Evolutionary conservation across 768 basidiomycete genomes (phyloP).

Genomic region (Boletus vermiculosoides): DNA sequence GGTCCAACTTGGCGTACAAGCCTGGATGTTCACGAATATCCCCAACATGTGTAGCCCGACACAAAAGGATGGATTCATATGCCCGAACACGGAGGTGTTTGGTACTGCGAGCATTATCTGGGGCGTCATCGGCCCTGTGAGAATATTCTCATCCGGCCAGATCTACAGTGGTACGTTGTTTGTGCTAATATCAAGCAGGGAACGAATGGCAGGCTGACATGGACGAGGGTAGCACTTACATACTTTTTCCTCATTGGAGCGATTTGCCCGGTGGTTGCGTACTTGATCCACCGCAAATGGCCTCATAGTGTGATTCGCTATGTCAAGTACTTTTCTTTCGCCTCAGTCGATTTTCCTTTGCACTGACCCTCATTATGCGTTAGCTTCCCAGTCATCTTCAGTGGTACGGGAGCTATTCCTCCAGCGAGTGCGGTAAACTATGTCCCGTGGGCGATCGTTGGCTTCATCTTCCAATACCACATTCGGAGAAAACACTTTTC

Average conservation of each 20-base stretch:
- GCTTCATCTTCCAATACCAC: constrained; percentile 63
- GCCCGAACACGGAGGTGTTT: constrained; percentile 69
- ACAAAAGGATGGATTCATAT: constrained; percentile 57
- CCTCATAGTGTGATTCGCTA: constrained; percentile 61
- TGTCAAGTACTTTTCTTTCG: constrained; percentile 50
- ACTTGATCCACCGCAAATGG: constrained; percentile 53
- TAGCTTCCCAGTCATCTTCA: constrained; percentile 51
- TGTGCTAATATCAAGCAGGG: not conserved
- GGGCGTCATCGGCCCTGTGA: constrained; percentile 77
- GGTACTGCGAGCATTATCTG: constrained; percentile 78
- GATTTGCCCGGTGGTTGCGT: constrained; percentile 55
- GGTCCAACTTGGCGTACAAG: constrained; percentile 62
- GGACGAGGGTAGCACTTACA: constrained; percentile 37
- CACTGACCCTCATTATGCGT: not conserved
- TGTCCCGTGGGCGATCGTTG: constrained; percentile 63
- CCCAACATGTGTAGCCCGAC: constrained; percentile 31
- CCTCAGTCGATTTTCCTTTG: not conserved
- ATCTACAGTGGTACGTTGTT: constrained; percentile 47
- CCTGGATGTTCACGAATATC: constrained; percentile 55
- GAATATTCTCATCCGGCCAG: constrained; percentile 67
- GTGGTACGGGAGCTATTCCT: constrained; percentile 58
- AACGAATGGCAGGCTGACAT: not conserved
- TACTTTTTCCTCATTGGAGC: constrained; percentile 82
- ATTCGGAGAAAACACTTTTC: constrained; percentile 60
- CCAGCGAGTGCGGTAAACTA: constrained; percentile 68